Evolutionary conservation across 1,284 basidiomycete species (phyloP), one percentile per base, ranked within the genome.

Genomic region (Paramarasmius palmivorus): DNA sequence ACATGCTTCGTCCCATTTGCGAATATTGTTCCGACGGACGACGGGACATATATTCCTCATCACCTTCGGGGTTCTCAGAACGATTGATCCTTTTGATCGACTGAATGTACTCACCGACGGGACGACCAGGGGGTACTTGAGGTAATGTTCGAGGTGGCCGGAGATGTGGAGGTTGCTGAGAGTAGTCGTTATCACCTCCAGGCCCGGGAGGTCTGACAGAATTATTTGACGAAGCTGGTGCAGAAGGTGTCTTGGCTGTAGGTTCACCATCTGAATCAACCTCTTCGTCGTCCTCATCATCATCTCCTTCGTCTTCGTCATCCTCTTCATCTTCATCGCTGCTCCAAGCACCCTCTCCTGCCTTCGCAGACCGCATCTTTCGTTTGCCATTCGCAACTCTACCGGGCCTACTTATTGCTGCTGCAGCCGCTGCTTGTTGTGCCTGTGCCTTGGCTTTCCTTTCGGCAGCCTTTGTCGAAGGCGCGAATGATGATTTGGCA

Each of bases 261-360:
- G 63, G 66, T 17, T 78, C 79, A 1, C 66, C 75, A 59, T 88
- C 88, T 1, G 85, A 86, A 61, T 86, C 84, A 7, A 76, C 84
- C 22, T 84, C 84, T 15, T 83, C 88, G 5, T 89, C 83, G 10
- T 88, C 87, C 0, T 90, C 90, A 0, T 92, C 89, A 0, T 90
- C 88, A 0, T 86, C 86, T 0, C 86, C 84, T 0, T 57, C 44
- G 6, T 83, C 81, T 9, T 84, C 79, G 17, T 91, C 90, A 4
- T 92, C 90, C 10, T 91, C 89, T 2, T 90, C 88, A 23, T 91
- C 89, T 60, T 91, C 90, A 9, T 90, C 88, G 58, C 84, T 86
- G 57, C 87, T 90, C 61, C 86, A 85, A 54, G 80, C 81, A 88
- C 88, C 90, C n/a, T 75, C 81, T 19, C 78, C 78, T n/a, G 61